Percentiles rank a stretch among this genome's conserved stretches.
Conservation (phyloP, 805 yeast genomes). For the Zygosaccharomyces pseudorouxii region DNA sequence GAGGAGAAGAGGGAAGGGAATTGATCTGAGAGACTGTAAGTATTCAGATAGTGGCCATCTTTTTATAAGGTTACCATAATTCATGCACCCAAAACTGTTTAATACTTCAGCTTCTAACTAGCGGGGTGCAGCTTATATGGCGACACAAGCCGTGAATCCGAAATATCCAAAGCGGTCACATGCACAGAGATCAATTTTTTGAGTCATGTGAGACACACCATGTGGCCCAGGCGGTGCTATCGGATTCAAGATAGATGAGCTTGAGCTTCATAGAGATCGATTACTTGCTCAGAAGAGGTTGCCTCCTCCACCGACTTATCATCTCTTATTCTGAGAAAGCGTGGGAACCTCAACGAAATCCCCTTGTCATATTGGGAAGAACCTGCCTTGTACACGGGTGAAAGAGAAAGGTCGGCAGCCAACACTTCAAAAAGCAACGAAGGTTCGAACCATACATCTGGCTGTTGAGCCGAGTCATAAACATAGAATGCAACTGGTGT, state of each 20-base stretch:
- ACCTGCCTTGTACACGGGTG: slow-evolving; percentile 89
- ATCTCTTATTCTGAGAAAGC: slow-evolving; percentile 77
- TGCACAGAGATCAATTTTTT: background rate
- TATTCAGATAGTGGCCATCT: background rate
- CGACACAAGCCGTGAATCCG: slow-evolving; percentile 11
- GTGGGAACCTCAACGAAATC: slow-evolving; percentile 80
- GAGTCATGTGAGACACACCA: background rate
- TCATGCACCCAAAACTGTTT: background rate
- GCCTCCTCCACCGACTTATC: slow-evolving; percentile 86
- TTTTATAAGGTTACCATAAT: background rate
- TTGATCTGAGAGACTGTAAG: background rate
- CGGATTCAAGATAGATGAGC: slow-evolving; percentile 32
- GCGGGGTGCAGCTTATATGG: slow-evolving; percentile 5
- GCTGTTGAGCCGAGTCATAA: slow-evolving; percentile 68
- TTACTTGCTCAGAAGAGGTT: slow-evolving; percentile 76
- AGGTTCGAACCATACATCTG: slow-evolving; percentile 96
- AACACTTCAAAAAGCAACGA: slow-evolving; percentile 76
- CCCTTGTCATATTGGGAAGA: slow-evolving; percentile 70
- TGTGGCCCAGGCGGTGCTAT: background rate
- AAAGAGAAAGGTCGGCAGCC: slow-evolving; percentile 84
- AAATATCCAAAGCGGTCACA: slow-evolving; percentile 17
- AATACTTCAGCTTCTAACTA: background rate
- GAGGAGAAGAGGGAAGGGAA: background rate
- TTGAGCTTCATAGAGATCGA: slow-evolving; percentile 78
- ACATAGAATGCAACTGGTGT: slow-evolving; percentile 64